phyloP scores from a whole-genome alignment of 2,329 filamentous ascomycete genomes.

The Xylariaceae sp. region DNA sequence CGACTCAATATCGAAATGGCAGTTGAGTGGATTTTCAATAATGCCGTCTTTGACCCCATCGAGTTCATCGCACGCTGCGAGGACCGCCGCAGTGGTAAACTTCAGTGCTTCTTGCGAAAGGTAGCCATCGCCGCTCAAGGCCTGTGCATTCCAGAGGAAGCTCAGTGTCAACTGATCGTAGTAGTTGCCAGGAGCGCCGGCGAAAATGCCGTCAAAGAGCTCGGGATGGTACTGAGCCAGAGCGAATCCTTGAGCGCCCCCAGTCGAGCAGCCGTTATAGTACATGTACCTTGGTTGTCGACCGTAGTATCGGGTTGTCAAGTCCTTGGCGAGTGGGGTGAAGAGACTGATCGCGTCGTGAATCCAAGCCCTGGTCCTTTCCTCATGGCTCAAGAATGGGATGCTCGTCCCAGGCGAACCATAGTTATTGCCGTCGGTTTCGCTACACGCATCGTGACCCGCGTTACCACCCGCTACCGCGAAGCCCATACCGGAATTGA shows the following conservation, averaged over 20 bases:
- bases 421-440: neutral
- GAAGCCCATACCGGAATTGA: constrained; percentile 11
- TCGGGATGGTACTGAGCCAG: constrained; percentile 35
- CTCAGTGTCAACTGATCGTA: constrained; percentile 17
- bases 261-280: constrained; percentile 27
- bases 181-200: constrained; percentile 35
- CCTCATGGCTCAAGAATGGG: neutral
- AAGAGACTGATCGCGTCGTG: constrained; percentile 1
- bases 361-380: neutral
- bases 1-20: constrained; percentile 30
- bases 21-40: constrained; percentile 34
- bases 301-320: neutral
- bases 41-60: constrained; percentile 34
- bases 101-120: constrained; percentile 17
- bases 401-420: neutral
- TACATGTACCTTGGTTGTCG: neutral
- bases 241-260: constrained; percentile 37
- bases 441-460: constrained; percentile 1
- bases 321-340: neutral
- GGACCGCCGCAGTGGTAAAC: constrained; percentile 27
- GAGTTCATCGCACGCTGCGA: constrained; percentile 33
- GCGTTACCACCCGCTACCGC: neutral
- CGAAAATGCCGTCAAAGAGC: constrained; percentile 39
- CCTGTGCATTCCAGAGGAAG: constrained; percentile 6
- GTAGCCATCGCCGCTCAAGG: neutral